Base-by-base conservation (phyloP, 352 stramenopile genomes). In the Pythium sukuiense region DNA sequence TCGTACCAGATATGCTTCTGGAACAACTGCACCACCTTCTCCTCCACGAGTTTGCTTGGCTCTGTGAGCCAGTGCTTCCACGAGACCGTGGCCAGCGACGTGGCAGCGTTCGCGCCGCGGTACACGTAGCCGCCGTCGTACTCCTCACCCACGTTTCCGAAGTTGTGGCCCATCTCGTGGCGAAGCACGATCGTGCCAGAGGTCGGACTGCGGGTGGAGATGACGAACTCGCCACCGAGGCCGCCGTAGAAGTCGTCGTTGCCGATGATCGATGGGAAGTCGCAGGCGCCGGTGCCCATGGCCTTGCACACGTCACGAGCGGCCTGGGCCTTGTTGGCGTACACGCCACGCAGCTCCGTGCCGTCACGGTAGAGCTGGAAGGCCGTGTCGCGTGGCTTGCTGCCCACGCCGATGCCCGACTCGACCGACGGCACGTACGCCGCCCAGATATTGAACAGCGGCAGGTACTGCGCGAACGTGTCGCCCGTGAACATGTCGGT, bases 151-250 rank as follows among this genome's bases (percentile, higher is more conserved):
- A 81, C 70, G n/a, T 65, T 43, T 24, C 69, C 71, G 67, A 81
- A 76, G 59, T 74, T 75, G 70, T 79, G 71, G 39, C 74, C 71
- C 67, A 79, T 76, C 56, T 79, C 72, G 58, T 79, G 71, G 18
- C 72, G 69, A 53, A 81, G 37, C 37, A 73, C 71, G 30, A 81
- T 32, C 5, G 74, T 77, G 6, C 74, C 74, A 0, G 69, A 65
- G 26, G 61, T 76, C 37, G 18, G n/a, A 2, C 56, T 71, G 33
- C 66, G 55, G 29, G 71, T 81, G 14, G 72, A 67, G 63, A 82
- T 79, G 2, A 80, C 67, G 37, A 82, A 77, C 35, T 82, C 75
- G 26, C 72, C 75, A 18, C 71, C 63, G 0, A 78, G 27, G 5
- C 69, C 71, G 27, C 71, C 67, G 33, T 74, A 77, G 35, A 63